phyloP scores from a whole-genome alignment of 495 filamentous ascomycete genomes.

The Neurospora terricola region DNA sequence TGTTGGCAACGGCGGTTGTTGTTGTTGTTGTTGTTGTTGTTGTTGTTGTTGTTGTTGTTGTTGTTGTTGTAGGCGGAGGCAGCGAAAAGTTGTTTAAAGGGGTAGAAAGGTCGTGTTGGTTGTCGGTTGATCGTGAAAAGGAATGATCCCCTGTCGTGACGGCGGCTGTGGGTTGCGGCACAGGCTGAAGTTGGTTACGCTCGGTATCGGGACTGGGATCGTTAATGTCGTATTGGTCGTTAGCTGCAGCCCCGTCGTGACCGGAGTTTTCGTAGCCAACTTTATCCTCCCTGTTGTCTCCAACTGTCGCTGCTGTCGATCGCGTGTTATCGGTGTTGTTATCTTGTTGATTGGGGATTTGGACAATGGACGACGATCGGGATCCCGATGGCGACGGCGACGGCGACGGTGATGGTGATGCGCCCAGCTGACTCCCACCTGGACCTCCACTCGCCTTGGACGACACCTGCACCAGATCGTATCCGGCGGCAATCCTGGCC shows the following conservation, averaged over 20 bases:
- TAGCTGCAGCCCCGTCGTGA: not conserved
- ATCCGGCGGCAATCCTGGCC: constrained; percentile 11
- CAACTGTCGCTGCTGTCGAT: not conserved
- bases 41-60: not conserved
- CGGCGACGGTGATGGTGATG: constrained; percentile 12
- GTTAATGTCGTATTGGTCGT: not conserved
- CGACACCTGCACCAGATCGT: constrained; percentile 14
- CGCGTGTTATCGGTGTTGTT: not conserved
- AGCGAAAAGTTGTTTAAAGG: not conserved
- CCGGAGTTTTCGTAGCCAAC: not conserved
- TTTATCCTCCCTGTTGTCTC: not conserved
- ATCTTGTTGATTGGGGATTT: not conserved
- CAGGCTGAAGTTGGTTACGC: not conserved
- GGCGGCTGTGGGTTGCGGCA: constrained; percentile 9
- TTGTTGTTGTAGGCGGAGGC: not conserved
- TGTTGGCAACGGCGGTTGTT: not conserved
- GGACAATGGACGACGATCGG: not conserved
- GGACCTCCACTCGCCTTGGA: not conserved
- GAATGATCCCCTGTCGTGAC: not conserved
- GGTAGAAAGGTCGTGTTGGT: not conserved
- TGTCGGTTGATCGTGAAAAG: not conserved
- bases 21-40: not conserved
- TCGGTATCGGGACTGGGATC: not conserved
- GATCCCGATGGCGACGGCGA: constrained; percentile 8
- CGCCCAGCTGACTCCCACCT: constrained; percentile 9